These are phyloP conservation scores for Ajuga reptans DNA, from an alignment of 305 asterid species.

Conservation along the genomic window DNA sequence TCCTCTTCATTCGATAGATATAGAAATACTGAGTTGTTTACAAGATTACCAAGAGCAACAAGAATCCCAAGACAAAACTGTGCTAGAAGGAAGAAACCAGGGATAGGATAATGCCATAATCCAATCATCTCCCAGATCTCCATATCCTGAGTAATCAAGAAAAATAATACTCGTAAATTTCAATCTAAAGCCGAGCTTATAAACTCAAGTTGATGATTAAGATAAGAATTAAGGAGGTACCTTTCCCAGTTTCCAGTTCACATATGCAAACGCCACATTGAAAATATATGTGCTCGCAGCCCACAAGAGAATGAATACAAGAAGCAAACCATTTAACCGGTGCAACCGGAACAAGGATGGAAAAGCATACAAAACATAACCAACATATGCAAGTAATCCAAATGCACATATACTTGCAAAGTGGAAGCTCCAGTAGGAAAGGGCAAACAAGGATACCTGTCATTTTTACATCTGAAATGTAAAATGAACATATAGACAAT, in stretches of 20 bases:
- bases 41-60: conserved; percentile 97
- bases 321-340: conserved; percentile 87
- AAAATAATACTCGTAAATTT: conserved; percentile 19
- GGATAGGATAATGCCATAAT: conserved; percentile 96
- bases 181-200: conserved; percentile 14
- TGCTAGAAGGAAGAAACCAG: conserved; percentile 92
- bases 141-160: conserved; percentile 61
- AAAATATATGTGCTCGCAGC: conserved; percentile 92
- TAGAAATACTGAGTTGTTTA: conserved; percentile 76
- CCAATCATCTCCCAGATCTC: conserved; percentile 99
- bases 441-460: conserved; percentile 86
- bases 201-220: conserved; percentile 21
- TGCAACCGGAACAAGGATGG: conserved; percentile 91
- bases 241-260: conserved; percentile 89
- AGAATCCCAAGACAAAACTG: conserved; percentile 95
- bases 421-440: conserved; percentile 97
- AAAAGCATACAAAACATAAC: conserved; percentile 73
- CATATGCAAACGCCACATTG: conserved; percentile 82
- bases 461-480: conserved; percentile 41
- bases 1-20: conserved; percentile 74
- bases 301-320: conserved; percentile 98
- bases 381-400: conserved; percentile 90
- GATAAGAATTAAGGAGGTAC: conserved; percentile 38
- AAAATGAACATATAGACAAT: conserved; percentile 19
- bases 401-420: conserved; percentile 98